Percentiles rank a stretch among this genome's conserved stretches.
These are phyloP conservation scores for Alternaria sp. DNA, from an alignment of 2,329 filamentous ascomycete genomes.

Conservation along the genomic window DNA sequence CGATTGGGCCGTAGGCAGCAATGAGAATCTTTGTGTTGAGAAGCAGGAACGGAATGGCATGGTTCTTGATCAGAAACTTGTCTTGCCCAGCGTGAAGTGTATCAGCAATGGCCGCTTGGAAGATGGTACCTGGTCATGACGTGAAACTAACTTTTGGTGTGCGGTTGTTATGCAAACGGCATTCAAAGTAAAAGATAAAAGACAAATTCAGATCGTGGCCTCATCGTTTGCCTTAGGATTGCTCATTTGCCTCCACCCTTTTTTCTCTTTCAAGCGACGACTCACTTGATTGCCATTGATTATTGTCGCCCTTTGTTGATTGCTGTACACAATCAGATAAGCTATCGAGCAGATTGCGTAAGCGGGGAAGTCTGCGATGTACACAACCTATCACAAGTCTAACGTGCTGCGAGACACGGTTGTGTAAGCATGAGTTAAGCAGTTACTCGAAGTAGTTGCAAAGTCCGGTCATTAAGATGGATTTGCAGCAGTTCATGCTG, in stretches of 20 bases:
- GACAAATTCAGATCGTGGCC: neutral
- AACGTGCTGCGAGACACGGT: neutral
- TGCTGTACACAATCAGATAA: slow-evolving; percentile 23
- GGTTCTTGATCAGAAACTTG: too few relatives aligned
- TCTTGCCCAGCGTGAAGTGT: too few relatives aligned
- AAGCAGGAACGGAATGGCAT: too few relatives aligned
- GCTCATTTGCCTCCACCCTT: too few relatives aligned
- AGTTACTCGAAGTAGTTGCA: neutral
- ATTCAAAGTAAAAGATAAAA: too few relatives aligned
- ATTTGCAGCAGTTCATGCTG: slow-evolving; percentile 27
- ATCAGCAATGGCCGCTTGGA: too few relatives aligned
- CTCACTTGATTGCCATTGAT: slow-evolving; percentile 1
- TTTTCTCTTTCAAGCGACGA: slow-evolving; percentile 5
- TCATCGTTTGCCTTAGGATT: neutral
- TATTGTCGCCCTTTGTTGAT: slow-evolving; percentile 4
- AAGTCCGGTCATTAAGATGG: slow-evolving; percentile 39
- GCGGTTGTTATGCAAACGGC: too few relatives aligned
- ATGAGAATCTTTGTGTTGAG: too few relatives aligned
- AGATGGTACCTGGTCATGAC: too few relatives aligned
- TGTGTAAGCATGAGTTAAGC: neutral
- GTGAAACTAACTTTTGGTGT: too few relatives aligned
- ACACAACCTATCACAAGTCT: neutral
- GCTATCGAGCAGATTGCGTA: slow-evolving; percentile 32
- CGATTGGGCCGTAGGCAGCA: too few relatives aligned
- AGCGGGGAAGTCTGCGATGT: slow-evolving; percentile 16